Evolutionary conservation across 768 basidiomycete species (phyloP), one percentile per base, ranked within the genome.

Genomic region (Galerina marginata): DNA sequence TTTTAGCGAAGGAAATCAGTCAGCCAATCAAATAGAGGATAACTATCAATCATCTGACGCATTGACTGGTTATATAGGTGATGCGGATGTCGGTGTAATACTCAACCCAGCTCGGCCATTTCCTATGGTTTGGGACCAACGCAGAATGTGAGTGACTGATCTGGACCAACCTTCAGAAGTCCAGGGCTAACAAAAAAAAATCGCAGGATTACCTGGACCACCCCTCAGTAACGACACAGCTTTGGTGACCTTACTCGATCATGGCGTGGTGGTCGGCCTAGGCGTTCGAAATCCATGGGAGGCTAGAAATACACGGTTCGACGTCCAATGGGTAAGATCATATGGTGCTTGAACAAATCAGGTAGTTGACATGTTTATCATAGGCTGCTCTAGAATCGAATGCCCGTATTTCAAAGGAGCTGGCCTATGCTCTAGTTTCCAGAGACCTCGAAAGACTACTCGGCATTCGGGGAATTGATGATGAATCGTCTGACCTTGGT

Each of bases 201-300:
- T 38, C 20, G 20, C 37, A 86, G 90, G 90, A 70, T 71, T 89
- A 65, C 86, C 91, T 29, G 92, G 93, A 1, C 89, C 89, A 23
- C 93, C 93, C 4, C 72, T 95, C 25, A 84, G 88, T 6, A 83
- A 84, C 57, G 79, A 84, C 61, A 85, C 84, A 12, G 81, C 76
- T 64, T 84, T 95, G 40, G 81, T 85, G 4, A 83, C 79, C 20
- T 80, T 98, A 40, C 72, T 90, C 14, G 76, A 82, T 5, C 80
- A 88, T 38, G 88, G 87, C n/a, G 90, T 96, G n/a, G 87, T 86
- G 16, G 88, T 93, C n/a, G 92, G 85, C 16, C 69, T 94, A 51
- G 91, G 89, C 15, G 79, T 88, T 37, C 74, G 77, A 39, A 86
- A 89, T 61, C 85, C 86, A 33, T 93, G 88, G 88, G 79, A 83